Evolutionary conservation across 495 filamentous ascomycete genomes (phyloP).

Genomic region (Talaromyces liani): DNA sequence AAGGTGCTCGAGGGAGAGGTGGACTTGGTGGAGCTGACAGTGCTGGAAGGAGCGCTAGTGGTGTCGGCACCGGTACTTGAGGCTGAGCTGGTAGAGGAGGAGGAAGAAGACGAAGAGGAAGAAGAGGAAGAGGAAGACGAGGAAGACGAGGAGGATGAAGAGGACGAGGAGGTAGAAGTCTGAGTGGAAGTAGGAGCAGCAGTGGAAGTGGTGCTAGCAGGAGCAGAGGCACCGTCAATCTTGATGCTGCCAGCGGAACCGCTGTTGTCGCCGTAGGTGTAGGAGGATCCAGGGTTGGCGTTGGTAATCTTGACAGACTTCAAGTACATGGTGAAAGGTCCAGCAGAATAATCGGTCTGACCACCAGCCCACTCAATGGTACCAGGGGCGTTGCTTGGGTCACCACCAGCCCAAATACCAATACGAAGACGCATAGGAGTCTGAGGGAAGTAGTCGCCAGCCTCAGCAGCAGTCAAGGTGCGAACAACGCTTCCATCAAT

Average conservation of each 20-base stretch:
- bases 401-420: conserved; percentile 78
- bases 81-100: background rate
- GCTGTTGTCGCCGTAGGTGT: conserved; percentile 31
- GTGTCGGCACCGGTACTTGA: conserved; percentile 8
- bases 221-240: conserved; percentile 5
- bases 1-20: conserved; percentile 7
- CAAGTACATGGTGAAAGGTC: conserved; percentile 66
- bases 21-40: conserved; percentile 6
- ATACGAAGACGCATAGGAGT: conserved; percentile 80
- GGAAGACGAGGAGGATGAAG: background rate
- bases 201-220: background rate
- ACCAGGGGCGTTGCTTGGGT: conserved; percentile 51
- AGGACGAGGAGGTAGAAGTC: background rate
- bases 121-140: background rate
- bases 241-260: conserved; percentile 31
- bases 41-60: conserved; percentile 10
- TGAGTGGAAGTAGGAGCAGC: background rate
- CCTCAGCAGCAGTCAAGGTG: conserved; percentile 51
- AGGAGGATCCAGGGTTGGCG: conserved; percentile 26
- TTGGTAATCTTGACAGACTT: conserved; percentile 33
- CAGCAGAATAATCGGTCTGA: conserved; percentile 55
- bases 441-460: conserved; percentile 75
- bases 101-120: background rate
- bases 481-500: conserved; percentile 70
- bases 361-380: conserved; percentile 69